Percentiles rank a stretch among this genome's conserved stretches.
These are phyloP conservation scores for Solanum chacoense DNA, from an alignment of 305 asterid species.

Conservation along the genomic window DNA sequence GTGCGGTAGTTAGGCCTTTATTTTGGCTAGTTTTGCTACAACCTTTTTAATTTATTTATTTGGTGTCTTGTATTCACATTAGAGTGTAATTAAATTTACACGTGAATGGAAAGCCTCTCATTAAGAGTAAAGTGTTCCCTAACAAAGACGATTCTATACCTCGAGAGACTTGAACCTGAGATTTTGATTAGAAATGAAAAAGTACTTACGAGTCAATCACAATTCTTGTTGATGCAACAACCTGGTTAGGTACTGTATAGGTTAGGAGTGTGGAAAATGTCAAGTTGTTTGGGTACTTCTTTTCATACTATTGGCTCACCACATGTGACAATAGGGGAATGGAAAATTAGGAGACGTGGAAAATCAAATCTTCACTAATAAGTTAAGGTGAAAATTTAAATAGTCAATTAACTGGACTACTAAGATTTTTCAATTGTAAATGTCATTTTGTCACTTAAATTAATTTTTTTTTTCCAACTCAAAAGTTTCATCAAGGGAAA, in stretches of 20 bases:
- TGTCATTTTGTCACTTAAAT: background rate
- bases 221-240: background rate
- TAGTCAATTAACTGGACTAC: rapidly evolving
- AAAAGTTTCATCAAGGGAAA: background rate
- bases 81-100: too few species aligned
- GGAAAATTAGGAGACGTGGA: background rate
- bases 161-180: too few species aligned
- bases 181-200: too few species aligned
- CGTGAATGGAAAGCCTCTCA: background rate
- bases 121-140: too few species aligned
- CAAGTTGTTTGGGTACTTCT: background rate
- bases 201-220: background rate
- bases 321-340: background rate
- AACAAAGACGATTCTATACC: too few species aligned
- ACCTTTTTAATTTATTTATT: too few species aligned
- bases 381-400: background rate
- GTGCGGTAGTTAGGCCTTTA: background rate
- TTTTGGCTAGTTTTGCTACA: background rate
- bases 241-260: background rate
- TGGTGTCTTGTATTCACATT: too few species aligned
- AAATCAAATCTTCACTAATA: background rate
- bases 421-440: background rate
- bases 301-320: background rate
- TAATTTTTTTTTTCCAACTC: background rate
- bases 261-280: background rate